Evolutionary conservation across 495 filamentous ascomycete species (phyloP).

Genomic region (Letharia lupina): DNA sequence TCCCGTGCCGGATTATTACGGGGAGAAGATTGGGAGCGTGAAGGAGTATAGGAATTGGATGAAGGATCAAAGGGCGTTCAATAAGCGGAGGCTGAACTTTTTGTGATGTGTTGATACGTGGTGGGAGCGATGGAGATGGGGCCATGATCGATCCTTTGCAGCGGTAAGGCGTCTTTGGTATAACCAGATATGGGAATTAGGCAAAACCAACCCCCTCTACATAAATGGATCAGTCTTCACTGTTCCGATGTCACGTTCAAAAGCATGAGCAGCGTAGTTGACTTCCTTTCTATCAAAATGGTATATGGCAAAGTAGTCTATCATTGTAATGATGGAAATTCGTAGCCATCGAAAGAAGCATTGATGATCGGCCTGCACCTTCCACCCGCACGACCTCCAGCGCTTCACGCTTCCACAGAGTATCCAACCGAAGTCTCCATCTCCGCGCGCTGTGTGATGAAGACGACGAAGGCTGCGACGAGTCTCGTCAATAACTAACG

Average conservation of each 20-base stretch:
- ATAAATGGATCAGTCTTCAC: not conserved
- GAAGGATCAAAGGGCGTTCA: slow-evolving; percentile 96
- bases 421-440: not conserved
- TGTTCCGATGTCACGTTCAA: not conserved
- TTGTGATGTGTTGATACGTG: slow-evolving; percentile 25
- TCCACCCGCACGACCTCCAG: not conserved
- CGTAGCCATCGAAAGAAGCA: not conserved
- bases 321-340: not conserved
- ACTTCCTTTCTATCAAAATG: not conserved
- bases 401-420: too few species aligned
- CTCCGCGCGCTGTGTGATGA: not conserved
- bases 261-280: not conserved
- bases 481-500: not conserved
- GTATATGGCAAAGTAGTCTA: not conserved
- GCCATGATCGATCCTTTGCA: not conserved
- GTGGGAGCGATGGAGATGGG: not conserved
- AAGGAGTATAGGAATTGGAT: slow-evolving; percentile 87
- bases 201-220: slow-evolving; percentile 11
- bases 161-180: slow-evolving; percentile 4
- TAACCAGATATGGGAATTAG: not conserved
- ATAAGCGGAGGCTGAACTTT: slow-evolving; percentile 72
- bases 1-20: slow-evolving; percentile 62
- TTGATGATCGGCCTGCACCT: not conserved
- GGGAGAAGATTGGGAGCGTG: slow-evolving; percentile 94
- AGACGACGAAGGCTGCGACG: not conserved